Evolutionary conservation across 371 early-diverging fungal genomes (phyloP).

Genomic region (Rhizopus stolonifer): DNA sequence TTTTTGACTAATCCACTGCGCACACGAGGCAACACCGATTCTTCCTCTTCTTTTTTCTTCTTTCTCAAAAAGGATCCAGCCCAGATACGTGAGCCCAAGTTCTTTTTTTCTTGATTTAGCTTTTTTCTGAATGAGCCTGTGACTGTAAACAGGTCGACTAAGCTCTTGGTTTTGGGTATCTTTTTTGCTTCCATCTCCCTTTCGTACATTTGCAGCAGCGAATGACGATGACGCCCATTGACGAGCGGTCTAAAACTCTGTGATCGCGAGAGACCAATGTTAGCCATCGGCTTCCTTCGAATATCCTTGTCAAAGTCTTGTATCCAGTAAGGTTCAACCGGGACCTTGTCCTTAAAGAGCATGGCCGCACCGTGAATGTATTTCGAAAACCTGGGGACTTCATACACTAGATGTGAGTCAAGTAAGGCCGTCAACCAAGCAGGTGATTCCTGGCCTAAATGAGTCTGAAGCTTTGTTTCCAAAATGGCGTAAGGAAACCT

Average conservation of each 20-base stretch:
- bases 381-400: constrained; percentile 95
- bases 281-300: constrained; percentile 59
- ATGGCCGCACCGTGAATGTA: constrained; percentile 94
- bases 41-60: constrained; percentile 1
- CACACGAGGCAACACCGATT: constrained; percentile 4
- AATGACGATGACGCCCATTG: constrained; percentile 45
- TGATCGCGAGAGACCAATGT: constrained; percentile 52
- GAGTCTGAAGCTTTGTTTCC: constrained; percentile 96
- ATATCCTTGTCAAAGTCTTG: constrained; percentile 94
- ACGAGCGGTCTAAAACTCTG: constrained; percentile 48
- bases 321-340: constrained; percentile 95
- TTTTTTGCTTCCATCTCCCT: constrained; percentile 28
- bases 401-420: constrained; percentile 83
- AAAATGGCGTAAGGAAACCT: constrained; percentile 96
- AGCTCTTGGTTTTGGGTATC: constrained; percentile 9
- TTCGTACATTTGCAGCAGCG: constrained; percentile 20
- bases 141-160: constrained; percentile 30
- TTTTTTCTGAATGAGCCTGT: constrained; percentile 15
- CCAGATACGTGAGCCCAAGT: constrained; percentile 11
- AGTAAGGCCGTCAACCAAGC: constrained; percentile 63
- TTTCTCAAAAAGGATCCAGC: not conserved
- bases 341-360: constrained; percentile 79
- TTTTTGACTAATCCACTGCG: constrained; percentile 18
- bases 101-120: not conserved
- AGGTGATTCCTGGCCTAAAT: constrained; percentile 71